phyloP scores from a whole-genome alignment of 768 basidiomycete genomes.

The Lactarius evosmus region DNA sequence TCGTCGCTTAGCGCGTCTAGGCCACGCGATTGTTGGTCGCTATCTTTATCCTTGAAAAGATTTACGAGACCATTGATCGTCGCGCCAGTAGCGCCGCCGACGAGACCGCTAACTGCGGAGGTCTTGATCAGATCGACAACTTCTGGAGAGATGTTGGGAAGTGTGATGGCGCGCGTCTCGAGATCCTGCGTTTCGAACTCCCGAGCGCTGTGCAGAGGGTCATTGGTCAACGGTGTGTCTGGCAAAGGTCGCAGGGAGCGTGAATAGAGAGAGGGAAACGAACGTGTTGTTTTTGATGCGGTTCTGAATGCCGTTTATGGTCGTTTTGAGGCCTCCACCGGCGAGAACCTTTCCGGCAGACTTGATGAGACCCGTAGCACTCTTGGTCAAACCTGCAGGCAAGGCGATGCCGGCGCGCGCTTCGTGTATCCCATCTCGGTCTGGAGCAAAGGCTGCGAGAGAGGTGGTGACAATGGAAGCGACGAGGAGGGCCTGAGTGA shows the following conservation, averaged over 20 bases:
- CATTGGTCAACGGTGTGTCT: background rate
- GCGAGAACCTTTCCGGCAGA: background rate
- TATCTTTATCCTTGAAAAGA: background rate
- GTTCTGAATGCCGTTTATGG: background rate
- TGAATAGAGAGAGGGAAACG: background rate
- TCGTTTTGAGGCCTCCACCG: background rate
- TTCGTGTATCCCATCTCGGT: background rate
- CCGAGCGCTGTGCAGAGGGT: background rate
- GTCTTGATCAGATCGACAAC: background rate
- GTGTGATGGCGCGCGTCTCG: background rate
- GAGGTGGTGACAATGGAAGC: background rate
- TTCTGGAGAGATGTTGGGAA: background rate
- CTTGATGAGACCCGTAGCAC: background rate
- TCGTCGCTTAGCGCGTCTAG: background rate
- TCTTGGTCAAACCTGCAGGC: background rate
- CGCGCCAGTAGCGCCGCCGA: background rate
- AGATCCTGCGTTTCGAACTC: background rate
- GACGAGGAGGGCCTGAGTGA: constrained; percentile 2
- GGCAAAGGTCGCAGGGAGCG: background rate
- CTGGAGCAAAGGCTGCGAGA: background rate
- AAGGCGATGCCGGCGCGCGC: background rate
- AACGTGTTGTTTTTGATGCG: background rate
- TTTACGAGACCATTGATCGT: background rate
- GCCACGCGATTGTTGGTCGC: background rate
- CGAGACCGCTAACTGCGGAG: background rate